Percentiles rank a stretch among this genome's conserved stretches.
Evolutionary conservation across 768 basidiomycete species (phyloP).

Genomic region (Lactifluus volemus): DNA sequence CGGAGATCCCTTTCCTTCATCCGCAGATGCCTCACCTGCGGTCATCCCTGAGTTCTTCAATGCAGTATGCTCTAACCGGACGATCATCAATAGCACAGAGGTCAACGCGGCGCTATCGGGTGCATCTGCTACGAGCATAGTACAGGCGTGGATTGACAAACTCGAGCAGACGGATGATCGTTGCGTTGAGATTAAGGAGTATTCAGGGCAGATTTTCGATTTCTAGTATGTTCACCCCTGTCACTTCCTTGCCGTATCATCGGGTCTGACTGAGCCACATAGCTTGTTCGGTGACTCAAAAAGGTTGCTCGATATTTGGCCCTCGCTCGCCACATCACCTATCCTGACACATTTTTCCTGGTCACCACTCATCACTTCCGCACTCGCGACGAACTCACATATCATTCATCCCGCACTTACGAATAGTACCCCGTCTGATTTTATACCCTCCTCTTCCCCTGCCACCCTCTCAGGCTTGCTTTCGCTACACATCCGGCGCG

Average conservation of each 20-base stretch:
- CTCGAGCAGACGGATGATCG: conserved; percentile 30
- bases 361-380: conserved; percentile 30
- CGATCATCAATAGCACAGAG: conserved; percentile 26
- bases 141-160: conserved; percentile 32
- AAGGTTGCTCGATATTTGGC: conserved; percentile 31
- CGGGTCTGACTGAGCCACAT: not conserved
- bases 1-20: conserved; percentile 31
- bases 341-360: conserved; percentile 31
- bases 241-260: not conserved
- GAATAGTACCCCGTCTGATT: not conserved
- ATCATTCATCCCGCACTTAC: conserved; percentile 16
- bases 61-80: conserved; percentile 33
- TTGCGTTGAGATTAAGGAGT: conserved; percentile 34
- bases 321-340: conserved; percentile 27
- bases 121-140: conserved; percentile 21
- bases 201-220: conserved; percentile 29
- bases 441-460: conserved; percentile 7
- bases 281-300: conserved; percentile 3
- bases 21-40: conserved; percentile 28
- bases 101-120: conserved; percentile 25
- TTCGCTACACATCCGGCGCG: conserved; percentile 41
- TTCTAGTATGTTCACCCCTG: conserved; percentile 26
- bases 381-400: conserved; percentile 27
- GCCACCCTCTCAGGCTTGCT: conserved; percentile 32
- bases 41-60: conserved; percentile 32